Conservation (phyloP, 352 stramenopile species). For the Phytopythium litorale region DNA sequence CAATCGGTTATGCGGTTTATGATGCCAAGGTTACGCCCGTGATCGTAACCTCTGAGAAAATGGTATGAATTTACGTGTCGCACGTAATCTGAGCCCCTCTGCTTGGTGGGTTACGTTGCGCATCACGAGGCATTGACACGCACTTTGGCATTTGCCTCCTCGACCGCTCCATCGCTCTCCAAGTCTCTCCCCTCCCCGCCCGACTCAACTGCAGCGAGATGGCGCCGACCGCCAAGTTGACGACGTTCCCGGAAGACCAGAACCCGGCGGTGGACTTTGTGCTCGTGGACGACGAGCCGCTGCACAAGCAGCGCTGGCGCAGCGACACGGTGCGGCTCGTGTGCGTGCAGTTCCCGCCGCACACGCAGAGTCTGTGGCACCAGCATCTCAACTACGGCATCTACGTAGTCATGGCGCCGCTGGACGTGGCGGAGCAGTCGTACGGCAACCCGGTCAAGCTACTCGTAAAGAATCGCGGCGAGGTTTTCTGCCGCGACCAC, state of each 20-base stretch:
- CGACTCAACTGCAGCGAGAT: too few species aligned
- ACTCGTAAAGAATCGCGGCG: constrained; percentile 25
- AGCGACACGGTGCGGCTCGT: constrained; percentile 28
- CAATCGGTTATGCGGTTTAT: too few species aligned
- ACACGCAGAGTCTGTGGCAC: constrained; percentile 40
- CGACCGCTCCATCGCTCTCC: background rate
- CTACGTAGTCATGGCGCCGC: constrained; percentile 35
- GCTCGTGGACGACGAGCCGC: constrained; percentile 43
- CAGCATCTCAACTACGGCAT: constrained; percentile 44
- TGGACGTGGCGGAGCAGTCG: constrained; percentile 30
- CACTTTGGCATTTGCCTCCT: background rate
- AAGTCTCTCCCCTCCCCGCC: background rate
- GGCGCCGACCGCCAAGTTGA: background rate
- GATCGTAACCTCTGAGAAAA: too few species aligned
- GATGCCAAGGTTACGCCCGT: too few species aligned
- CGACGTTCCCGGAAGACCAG: constrained; percentile 1
- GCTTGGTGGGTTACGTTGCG: background rate
- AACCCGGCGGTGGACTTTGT: constrained; percentile 29
- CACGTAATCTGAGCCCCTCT: background rate
- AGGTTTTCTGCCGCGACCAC: constrained; percentile 51
- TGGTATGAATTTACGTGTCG: constrained; percentile 11
- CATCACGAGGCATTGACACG: background rate
- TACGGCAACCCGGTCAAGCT: constrained; percentile 16
- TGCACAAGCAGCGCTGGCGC: constrained; percentile 45
- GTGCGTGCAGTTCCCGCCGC: constrained; percentile 30